Evolutionary conservation across 192 early-diverging fungal species (phyloP).

Genomic region (Coemansia sp.): DNA sequence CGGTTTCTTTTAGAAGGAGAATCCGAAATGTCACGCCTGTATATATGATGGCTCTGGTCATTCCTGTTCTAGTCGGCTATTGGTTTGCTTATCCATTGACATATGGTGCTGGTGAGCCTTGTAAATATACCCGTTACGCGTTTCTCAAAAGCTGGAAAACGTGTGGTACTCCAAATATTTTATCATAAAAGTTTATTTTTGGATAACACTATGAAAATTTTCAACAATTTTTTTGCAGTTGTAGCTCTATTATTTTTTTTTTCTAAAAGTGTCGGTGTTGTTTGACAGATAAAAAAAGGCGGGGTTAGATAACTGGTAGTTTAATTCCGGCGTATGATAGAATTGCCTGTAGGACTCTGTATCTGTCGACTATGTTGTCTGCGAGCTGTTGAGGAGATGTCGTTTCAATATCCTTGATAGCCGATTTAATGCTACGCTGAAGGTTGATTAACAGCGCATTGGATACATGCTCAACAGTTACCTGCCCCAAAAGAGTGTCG

Average conservation of each 20-base stretch:
- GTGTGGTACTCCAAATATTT: slow-evolving; percentile 10
- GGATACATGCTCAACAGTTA: slow-evolving; percentile 27
- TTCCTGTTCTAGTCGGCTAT: neutral
- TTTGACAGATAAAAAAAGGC: neutral
- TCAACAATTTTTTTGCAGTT: too few relatives aligned
- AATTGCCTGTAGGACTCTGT: slow-evolving; percentile 26
- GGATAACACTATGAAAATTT: neutral
- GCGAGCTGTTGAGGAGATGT: slow-evolving; percentile 20
- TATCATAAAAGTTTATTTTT: neutral
- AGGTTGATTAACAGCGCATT: slow-evolving; percentile 23
- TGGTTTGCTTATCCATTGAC: slow-evolving; percentile 27
- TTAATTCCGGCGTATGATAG: slow-evolving; percentile 20
- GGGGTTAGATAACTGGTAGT: slow-evolving; percentile 22
- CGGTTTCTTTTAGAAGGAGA: too few relatives aligned
- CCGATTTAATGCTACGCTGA: slow-evolving; percentile 24
- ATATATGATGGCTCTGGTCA: neutral
- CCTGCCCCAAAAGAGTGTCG: slow-evolving; percentile 21
- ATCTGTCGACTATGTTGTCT: slow-evolving; percentile 26
- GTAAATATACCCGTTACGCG: slow-evolving; percentile 5
- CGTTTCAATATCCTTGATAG: slow-evolving; percentile 12
- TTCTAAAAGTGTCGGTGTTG: too few relatives aligned
- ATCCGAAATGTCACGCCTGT: too few relatives aligned
- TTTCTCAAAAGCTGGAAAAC: slow-evolving; percentile 13
- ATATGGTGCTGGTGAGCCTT: slow-evolving; percentile 20
- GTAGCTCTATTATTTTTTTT: too few relatives aligned